These are phyloP conservation scores for Allium fistulosum DNA, from an alignment of 106 monocot species.

Conservation along the genomic window DNA sequence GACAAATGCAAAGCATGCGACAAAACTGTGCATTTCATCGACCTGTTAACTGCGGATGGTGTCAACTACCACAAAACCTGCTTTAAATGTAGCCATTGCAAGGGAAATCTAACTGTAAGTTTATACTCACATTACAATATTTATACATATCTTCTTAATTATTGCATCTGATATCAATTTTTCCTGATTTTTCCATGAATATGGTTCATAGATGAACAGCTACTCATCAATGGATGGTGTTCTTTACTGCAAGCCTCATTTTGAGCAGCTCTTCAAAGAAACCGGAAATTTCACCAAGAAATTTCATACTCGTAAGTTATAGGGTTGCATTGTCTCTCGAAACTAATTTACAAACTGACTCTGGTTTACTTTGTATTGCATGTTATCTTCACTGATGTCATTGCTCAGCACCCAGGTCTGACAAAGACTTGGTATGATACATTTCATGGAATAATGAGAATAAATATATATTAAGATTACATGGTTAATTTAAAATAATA, in stretches of 20 bases:
- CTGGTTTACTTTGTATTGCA: neutral
- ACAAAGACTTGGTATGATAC: constrained; percentile 8
- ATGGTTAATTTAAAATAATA: neutral
- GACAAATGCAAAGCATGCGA: constrained; percentile 52
- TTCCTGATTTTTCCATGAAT: neutral
- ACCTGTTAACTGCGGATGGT: constrained; percentile 31
- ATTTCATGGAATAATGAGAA: too few relatives aligned
- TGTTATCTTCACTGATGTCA: neutral
- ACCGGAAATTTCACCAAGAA: constrained; percentile 64
- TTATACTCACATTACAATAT: neutral
- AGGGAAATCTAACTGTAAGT: constrained; percentile 31
- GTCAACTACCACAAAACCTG: constrained; percentile 35
- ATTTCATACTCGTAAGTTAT: constrained; percentile 41
- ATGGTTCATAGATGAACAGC: constrained; percentile 42
- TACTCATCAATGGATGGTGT: constrained; percentile 86
- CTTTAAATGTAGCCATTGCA: constrained; percentile 59
- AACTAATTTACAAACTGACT: too few relatives aligned
- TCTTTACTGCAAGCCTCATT: constrained; percentile 77
- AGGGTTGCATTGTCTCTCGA: too few relatives aligned
- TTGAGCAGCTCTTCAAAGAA: constrained; percentile 88
- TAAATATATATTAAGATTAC: neutral
- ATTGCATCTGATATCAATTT: neutral
- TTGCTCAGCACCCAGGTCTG: neutral
- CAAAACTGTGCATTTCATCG: constrained; percentile 47
- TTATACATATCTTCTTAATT: neutral